Conservation (phyloP, 805 yeast species). For the Monosporozyma aquatica region DNA sequence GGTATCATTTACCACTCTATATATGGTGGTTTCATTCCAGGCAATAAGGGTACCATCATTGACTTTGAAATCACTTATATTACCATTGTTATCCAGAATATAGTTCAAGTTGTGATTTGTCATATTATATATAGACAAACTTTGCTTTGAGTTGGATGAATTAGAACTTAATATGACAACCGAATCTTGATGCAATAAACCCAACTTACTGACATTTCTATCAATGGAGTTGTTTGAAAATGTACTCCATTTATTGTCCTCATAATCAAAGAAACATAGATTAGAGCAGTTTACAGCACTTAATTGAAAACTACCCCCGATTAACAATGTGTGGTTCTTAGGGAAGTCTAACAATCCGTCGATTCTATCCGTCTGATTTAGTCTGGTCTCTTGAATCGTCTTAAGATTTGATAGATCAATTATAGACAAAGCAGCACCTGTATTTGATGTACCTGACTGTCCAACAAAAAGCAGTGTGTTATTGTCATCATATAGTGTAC, state of each 20-base stretch:
- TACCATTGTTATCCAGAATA: conserved; percentile 28
- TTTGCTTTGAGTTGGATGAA: conserved; percentile 31
- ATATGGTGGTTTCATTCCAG: conserved; percentile 17
- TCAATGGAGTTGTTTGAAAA: conserved; percentile 29
- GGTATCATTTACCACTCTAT: conserved; percentile 4
- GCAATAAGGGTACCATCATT: conserved; percentile 9
- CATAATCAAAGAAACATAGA: conserved; percentile 57
- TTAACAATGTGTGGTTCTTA: conserved; percentile 35
- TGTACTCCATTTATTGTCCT: conserved; percentile 44
- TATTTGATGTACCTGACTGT: not conserved
- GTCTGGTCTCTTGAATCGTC: conserved; percentile 22
- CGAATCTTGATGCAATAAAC: conserved; percentile 35
- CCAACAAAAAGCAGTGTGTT: conserved; percentile 19
- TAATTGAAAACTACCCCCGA: conserved; percentile 67
- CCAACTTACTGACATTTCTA: conserved; percentile 50
- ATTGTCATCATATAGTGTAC: conserved; percentile 22
- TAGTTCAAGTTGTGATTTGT: conserved; percentile 6
- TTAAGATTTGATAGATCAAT: conserved; percentile 40
- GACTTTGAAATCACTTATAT: conserved; percentile 8
- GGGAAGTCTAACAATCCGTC: conserved; percentile 32
- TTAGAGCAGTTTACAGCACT: conserved; percentile 49
- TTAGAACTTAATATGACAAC: conserved; percentile 41
- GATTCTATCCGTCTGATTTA: conserved; percentile 4
- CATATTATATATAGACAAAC: conserved; percentile 30
- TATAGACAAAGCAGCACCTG: conserved; percentile 9